Evolutionary conservation across 2,329 filamentous ascomycete species (phyloP).

Genomic region (Trichoderma sp.): DNA sequence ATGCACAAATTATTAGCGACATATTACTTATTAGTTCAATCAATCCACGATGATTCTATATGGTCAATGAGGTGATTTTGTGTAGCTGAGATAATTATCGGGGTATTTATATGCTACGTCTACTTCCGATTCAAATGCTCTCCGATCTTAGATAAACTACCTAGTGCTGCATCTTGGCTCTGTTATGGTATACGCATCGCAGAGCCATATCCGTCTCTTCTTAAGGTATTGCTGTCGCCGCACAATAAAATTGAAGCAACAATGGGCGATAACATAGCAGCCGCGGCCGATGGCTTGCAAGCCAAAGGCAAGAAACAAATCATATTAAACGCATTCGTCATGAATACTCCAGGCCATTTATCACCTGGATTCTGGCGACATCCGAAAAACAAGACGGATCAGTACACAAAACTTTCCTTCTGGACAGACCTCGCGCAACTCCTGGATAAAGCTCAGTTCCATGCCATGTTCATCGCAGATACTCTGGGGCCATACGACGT

Average conservation of each 20-base stretch:
- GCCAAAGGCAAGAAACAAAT: conserved; percentile 24
- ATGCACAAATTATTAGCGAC: neutral
- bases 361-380: conserved; percentile 26
- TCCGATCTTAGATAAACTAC: neutral
- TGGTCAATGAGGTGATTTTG: neutral
- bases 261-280: conserved; percentile 1
- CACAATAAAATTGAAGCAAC: neutral
- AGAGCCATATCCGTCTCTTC: neutral
- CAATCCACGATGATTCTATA: neutral
- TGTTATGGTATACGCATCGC: neutral
- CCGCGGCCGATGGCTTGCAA: neutral
- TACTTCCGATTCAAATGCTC: neutral
- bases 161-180: neutral
- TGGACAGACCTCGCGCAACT: conserved; percentile 68
- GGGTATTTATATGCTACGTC: neutral
- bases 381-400: conserved; percentile 52
- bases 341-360: conserved; percentile 23
- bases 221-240: neutral
- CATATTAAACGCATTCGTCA: conserved; percentile 26
- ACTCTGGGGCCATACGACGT: conserved; percentile 68
- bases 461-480: conserved; percentile 68
- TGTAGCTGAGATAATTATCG: conserved; percentile 6
- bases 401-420: conserved; percentile 60
- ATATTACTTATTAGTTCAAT: neutral
- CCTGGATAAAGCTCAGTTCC: conserved; percentile 64